Evolutionary conservation across 768 basidiomycete genomes (phyloP).

Genomic region (Trametes meyenii): DNA sequence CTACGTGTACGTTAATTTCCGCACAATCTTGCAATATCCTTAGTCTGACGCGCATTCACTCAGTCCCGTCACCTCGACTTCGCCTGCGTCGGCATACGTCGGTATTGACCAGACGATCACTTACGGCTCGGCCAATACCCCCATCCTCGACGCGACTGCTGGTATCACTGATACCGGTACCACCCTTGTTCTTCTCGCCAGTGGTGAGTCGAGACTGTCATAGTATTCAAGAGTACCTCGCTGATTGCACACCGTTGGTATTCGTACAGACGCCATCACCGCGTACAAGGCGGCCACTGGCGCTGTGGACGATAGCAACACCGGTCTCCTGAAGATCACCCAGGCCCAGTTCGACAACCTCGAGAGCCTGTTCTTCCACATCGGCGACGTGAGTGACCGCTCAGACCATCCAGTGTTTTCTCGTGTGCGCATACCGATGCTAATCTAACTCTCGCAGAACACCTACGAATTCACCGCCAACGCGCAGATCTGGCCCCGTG

Average conservation of each 20-base stretch:
- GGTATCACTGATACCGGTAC: constrained; percentile 54
- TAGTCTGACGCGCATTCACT: no score
- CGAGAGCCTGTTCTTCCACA: constrained; percentile 28
- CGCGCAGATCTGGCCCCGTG: constrained; percentile 67
- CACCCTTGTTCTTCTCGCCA: constrained; percentile 52
- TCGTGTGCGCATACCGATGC: no score
- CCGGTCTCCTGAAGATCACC: constrained; percentile 27
- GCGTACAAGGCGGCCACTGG: constrained; percentile 29
- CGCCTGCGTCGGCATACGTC: constrained; percentile 23
- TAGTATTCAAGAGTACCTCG: no score
- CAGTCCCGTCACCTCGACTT: constrained; percentile 27
- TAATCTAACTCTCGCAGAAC: constrained; percentile 37
- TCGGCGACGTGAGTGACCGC: constrained; percentile 16
- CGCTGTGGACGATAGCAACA: constrained; percentile 13
- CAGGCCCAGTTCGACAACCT: constrained; percentile 26
- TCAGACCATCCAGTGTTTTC: no score
- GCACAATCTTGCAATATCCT: neutral
- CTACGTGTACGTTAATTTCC: constrained; percentile 31
- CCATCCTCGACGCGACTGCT: constrained; percentile 34
- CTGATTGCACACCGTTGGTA: neutral
- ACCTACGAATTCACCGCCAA: constrained; percentile 60
- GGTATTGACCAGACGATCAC: constrained; percentile 32
- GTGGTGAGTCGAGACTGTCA: constrained; percentile 19
- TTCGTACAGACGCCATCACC: constrained; percentile 28
- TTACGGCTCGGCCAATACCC: constrained; percentile 34